phyloP scores from a whole-genome alignment of 2,329 filamentous ascomycete genomes.

The Gaeumannomyces sp. region DNA sequence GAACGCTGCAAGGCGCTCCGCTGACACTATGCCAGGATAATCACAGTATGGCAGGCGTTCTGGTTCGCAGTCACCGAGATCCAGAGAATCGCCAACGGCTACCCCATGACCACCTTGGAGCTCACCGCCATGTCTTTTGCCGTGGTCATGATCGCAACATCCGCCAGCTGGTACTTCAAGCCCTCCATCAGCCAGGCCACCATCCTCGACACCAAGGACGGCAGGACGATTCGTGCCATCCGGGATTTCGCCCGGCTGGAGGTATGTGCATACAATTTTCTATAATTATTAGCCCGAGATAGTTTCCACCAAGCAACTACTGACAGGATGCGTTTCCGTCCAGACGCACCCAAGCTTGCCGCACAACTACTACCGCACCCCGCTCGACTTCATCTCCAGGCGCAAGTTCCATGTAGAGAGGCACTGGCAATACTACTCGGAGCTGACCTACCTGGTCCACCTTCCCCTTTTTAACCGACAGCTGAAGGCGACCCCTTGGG shows the following conservation, averaged over 20 bases:
- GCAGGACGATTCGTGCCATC: constrained; percentile 11
- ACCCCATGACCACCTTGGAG: constrained; percentile 22
- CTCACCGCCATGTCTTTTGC: constrained; percentile 22
- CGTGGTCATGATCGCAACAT: constrained; percentile 19
- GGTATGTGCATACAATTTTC: constrained; percentile 6
- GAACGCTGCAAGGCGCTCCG: not conserved
- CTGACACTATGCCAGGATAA: constrained; percentile 12
- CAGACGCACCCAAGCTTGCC: constrained; percentile 20
- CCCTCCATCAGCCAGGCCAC: constrained; percentile 14
- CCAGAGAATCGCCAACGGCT: constrained; percentile 14
- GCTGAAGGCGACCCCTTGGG: constrained; percentile 17
- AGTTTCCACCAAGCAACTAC: not conserved
- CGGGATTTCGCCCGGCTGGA: constrained; percentile 10
- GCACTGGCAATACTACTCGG: constrained; percentile 19
- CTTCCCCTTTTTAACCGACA: constrained; percentile 16
- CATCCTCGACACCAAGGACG: constrained; percentile 14
- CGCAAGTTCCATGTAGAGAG: constrained; percentile 15
- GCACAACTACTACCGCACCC: constrained; percentile 23
- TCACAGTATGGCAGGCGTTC: constrained; percentile 19
- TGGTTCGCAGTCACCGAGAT: constrained; percentile 21
- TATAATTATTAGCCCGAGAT: constrained; percentile 2
- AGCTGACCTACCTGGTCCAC: constrained; percentile 15
- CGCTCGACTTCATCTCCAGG: constrained; percentile 25
- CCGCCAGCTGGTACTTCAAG: constrained; percentile 19
- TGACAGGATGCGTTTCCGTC: not conserved